phyloP scores from a whole-genome alignment of 768 basidiomycete species.

The Leccinellum albellum region DNA sequence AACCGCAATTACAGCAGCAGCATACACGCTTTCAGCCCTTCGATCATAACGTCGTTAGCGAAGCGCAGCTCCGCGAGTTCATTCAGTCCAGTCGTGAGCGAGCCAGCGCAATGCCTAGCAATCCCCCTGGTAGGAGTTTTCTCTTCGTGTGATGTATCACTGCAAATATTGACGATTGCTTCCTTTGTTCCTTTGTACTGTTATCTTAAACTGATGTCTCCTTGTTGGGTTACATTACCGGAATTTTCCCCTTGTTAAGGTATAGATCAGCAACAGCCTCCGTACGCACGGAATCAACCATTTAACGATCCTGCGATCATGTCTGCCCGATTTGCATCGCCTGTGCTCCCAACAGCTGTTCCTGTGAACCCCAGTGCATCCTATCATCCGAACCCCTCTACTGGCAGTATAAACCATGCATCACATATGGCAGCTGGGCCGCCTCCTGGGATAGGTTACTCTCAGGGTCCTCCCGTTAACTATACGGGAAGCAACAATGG shows the following conservation, averaged over 20 bases:
- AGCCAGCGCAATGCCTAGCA: slow-evolving; percentile 33
- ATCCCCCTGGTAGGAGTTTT: slow-evolving; percentile 47
- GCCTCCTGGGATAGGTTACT: slow-evolving; percentile 62
- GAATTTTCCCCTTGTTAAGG: slow-evolving; percentile 14
- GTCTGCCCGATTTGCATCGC: slow-evolving; percentile 62
- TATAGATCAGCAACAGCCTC: slow-evolving; percentile 36
- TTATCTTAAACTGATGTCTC: slow-evolving; percentile 20
- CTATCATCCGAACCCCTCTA: slow-evolving; percentile 13
- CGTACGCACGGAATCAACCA: slow-evolving; percentile 38
- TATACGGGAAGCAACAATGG: slow-evolving; percentile 15
- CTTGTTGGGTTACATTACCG: slow-evolving; percentile 11
- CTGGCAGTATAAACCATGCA: slow-evolving; percentile 13
- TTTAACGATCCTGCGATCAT: slow-evolving; percentile 80
- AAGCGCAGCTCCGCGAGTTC: slow-evolving; percentile 73
- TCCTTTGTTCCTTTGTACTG: slow-evolving; percentile 28
- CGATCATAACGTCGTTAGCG: slow-evolving; percentile 53
- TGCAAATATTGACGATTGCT: slow-evolving; percentile 33
- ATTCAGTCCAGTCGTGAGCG: slow-evolving; percentile 69
- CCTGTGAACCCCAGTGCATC: slow-evolving; percentile 8
- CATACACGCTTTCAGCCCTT: slow-evolving; percentile 54
- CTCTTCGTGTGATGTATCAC: slow-evolving; percentile 36
- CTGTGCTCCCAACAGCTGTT: slow-evolving; percentile 24
- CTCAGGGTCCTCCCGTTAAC: slow-evolving; percentile 32
- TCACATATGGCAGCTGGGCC: slow-evolving; percentile 45
- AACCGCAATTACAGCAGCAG: slow-evolving; percentile 32